Evolutionary conservation across 2,329 filamentous ascomycete species (phyloP), one percentile per base, ranked within the genome.

Genomic region (Sclerotinia spermophila): DNA sequence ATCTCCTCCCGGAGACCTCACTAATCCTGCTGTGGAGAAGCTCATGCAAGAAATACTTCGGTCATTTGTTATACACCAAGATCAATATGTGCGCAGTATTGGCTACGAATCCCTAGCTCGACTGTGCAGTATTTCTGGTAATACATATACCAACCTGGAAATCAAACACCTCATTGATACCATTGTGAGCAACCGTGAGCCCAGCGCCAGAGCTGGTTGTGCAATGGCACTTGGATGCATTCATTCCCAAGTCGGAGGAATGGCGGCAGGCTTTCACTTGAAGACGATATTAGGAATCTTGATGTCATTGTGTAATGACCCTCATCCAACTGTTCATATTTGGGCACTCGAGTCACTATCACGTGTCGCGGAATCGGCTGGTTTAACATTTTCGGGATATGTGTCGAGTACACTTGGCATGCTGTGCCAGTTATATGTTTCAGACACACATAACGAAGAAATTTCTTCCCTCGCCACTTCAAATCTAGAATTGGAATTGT

Each of bases 271-370:
- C 5, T 94, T 96, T 76, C 96, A 99, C 79, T 85, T 99, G 66
- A 98, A 98, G 83, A 97, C 94, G 1, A 97, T 99, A 65, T 87
- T 97, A n/a, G 92, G 95, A 27, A 96, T 99, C 53, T 83, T 99
- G n/a, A 97, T 98, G 92, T 98, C 96, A 11, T 86, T 99, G 15
- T 95, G 94, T 80, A 97, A 94, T 76, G 96, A 99, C 78, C 93
- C 95, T 30, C 96, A 99, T 79, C 94, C 96, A 0, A 90, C 92
- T 0, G 96, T 99, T 13, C 96, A 99, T 80, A 97, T 95, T 79
- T 98, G 94, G 94, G 95, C 96, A 3, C 84, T 99, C 59, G 94
- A 97, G 79, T 95, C 93, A 15, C 81, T 99, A 42, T 90, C 92
- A 2, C 86, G 92, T 67, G 94, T 97, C 19, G 92, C 95, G 3